Base-by-base conservation (phyloP, 176 grass and related monocot species). In the Musa beccarii region DNA sequence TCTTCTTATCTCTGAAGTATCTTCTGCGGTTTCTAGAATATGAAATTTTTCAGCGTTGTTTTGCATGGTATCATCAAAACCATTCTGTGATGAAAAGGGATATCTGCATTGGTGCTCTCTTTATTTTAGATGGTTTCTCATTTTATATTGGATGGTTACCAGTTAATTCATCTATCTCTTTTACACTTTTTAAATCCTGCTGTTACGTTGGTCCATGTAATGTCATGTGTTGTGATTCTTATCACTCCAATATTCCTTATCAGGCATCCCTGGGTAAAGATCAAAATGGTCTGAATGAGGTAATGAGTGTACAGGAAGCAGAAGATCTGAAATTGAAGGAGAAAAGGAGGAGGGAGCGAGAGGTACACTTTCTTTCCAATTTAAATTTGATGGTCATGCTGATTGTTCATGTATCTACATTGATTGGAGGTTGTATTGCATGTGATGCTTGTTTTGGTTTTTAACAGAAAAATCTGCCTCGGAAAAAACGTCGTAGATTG, bases 291-390 rank as follows among this genome's bases (percentile, higher is more conserved):
- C 64, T 61, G 54, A 71, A 61, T 2, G 76, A 83, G 71, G 84
- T 93, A 75, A 77, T 97, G 72, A 97, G 93, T 76, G 86, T 87
- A 70, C 81, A 98, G 79, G 74, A 93, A 89, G 90, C 94, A 29
- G 88, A 93, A 85, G 94, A 93, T 51, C 86, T 98, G 75, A 84
- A 72, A 70, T 83, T 87, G 68, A 93, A 98, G 83, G 94, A 98
- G 84, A 93, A 93, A 81, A 88, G 76, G 74, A 93, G 72, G 89
- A 85, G 84, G 73, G 94, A 98, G 73, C 84, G 66, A 53, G 90
- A 98, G 88, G 93, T 92, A 62, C 26, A 43, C 34, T 43, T 84
- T 75, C 68, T 64, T 29, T 62, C 28, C 59, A 43, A 43, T 19
- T 68, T 70, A 69, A 69, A 54, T 78, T 43, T 86, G 7, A 71